A percentile compares a stretch with the other conserved stretches of the same genome.
Evolutionary conservation across 768 basidiomycete genomes (phyloP).

Genomic region (Nidula microcarpa): DNA sequence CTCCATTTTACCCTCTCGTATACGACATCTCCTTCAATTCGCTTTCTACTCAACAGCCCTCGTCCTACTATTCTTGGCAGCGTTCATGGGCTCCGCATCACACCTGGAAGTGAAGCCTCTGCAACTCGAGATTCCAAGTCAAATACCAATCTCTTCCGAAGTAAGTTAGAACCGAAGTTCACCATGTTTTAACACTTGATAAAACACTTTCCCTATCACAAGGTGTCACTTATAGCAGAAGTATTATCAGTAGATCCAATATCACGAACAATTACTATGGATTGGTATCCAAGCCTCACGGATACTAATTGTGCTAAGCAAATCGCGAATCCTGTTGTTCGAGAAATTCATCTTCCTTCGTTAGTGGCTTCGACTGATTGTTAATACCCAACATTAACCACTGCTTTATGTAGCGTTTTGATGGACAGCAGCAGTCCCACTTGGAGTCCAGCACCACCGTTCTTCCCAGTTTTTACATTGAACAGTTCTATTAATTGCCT

Average conservation of each 20-base stretch:
- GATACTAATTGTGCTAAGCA: too few relatives aligned
- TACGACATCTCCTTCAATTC: too few relatives aligned
- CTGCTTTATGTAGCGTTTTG: background rate
- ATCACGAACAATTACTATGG: background rate
- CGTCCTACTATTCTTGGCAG: background rate
- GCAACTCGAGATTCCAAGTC: background rate
- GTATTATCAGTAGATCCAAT: background rate
- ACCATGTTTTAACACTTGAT: background rate
- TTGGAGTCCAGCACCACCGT: background rate
- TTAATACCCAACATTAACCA: too few relatives aligned
- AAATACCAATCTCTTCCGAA: background rate
- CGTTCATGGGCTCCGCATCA: background rate
- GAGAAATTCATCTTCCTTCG: background rate
- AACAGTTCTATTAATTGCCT: background rate
- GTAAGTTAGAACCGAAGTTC: background rate
- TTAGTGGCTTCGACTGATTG: background rate
- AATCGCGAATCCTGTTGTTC: background rate
- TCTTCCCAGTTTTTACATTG: background rate
- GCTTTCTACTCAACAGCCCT: background rate
- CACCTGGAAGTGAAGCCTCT: background rate
- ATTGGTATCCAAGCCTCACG: background rate
- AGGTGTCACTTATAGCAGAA: background rate
- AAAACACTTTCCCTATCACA: background rate
- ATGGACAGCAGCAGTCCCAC: background rate
- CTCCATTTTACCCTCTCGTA: too few relatives aligned